Conservation (phyloP, 371 early-diverging fungal species). For the Mycotypha africana region DNA sequence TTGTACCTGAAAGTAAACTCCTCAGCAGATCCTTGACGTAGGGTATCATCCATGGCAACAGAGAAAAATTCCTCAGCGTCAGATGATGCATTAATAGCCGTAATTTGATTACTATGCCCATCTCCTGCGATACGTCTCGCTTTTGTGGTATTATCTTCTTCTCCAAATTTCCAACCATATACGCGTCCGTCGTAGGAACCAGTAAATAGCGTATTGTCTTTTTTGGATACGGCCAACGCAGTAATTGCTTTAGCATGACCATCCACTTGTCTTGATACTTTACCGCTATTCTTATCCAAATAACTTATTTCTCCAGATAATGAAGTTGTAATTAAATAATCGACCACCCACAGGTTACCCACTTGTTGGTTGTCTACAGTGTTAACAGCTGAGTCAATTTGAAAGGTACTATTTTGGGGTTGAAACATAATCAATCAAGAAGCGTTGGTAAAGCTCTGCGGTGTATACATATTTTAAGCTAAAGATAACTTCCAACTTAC, state of each 20-base stretch:
- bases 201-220: conserved; percentile 64
- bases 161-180: conserved; percentile 55
- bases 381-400: conserved; percentile 25
- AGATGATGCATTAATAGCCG: conserved; percentile 30
- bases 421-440: neutral
- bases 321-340: conserved; percentile 71
- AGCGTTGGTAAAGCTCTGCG: neutral
- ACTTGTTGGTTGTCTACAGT: conserved; percentile 82
- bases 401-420: conserved; percentile 53
- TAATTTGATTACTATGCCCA: conserved; percentile 70
- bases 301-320: conserved; percentile 81
- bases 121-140: conserved; percentile 46
- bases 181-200: conserved; percentile 93
- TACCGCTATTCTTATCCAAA: conserved; percentile 59
- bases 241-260: conserved; percentile 89
- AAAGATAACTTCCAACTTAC: conserved; percentile 43
- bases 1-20: conserved; percentile 22
- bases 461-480: no score
- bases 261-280: conserved; percentile 51
- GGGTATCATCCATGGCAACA: conserved; percentile 75
- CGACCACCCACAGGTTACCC: conserved; percentile 87
- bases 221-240: conserved; percentile 52
- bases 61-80: conserved; percentile 48
- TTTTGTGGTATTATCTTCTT: conserved; percentile 23
- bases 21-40: conserved; percentile 16